These are phyloP conservation scores for Plasmopara halstedii DNA, from an alignment of 352 stramenopile genomes.

Conservation along the genomic window DNA sequence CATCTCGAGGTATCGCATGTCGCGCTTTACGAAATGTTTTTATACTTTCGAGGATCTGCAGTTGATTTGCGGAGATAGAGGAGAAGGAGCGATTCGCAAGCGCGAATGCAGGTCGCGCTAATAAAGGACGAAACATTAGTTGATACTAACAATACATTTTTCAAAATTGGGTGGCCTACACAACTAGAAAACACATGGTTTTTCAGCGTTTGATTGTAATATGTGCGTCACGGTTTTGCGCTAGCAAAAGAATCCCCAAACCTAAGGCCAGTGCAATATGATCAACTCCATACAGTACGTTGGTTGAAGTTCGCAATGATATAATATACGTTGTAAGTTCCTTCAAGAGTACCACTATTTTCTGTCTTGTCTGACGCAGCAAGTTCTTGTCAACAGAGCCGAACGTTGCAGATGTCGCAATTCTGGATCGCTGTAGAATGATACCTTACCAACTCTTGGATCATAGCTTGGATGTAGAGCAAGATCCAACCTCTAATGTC, in stretches of 20 bases:
- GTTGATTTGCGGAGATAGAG: conserved; percentile 3
- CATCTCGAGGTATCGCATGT: conserved; percentile 32
- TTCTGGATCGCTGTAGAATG: conserved; percentile 8
- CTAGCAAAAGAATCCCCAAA: conserved; percentile 2
- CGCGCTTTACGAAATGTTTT: conserved; percentile 42
- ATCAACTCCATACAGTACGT: neutral
- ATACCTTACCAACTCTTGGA: no score
- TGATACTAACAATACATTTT: no score
- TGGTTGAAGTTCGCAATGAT: no score
- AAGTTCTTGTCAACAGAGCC: conserved; percentile 14
- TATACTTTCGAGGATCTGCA: conserved; percentile 53
- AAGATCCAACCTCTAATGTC: no score
- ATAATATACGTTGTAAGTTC: neutral
- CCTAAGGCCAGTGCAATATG: conserved; percentile 2
- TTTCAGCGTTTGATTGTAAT: conserved; percentile 13
- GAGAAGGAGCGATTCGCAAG: conserved; percentile 14
- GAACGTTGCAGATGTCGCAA: neutral
- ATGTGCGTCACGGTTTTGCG: neutral
- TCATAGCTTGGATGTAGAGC: no score
- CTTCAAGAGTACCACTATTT: conserved; percentile 8
- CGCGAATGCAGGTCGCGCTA: neutral
- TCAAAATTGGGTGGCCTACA: no score
- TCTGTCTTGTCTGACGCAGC: conserved; percentile 13
- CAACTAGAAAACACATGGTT: no score
- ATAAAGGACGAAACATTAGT: conserved; percentile 5